A percentile compares a stretch with the other conserved stretches of the same genome.
phyloP scores from a whole-genome alignment of 208 protist species.

The Wallacemonas collosoma region DNA sequence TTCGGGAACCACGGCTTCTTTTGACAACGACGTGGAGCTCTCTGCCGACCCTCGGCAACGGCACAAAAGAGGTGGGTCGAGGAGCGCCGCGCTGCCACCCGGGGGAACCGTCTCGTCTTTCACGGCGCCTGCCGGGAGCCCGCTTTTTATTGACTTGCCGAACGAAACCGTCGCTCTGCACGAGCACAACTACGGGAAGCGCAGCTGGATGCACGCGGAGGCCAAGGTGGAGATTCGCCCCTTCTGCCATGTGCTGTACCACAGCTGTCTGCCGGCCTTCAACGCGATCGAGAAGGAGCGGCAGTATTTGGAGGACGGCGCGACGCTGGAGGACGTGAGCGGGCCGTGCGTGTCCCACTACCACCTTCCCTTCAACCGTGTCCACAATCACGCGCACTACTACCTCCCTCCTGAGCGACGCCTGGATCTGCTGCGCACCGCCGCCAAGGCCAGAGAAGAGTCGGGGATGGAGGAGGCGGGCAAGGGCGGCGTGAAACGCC shows the following conservation, averaged over 20 bases:
- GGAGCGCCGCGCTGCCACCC: neutral
- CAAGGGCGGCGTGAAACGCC: neutral
- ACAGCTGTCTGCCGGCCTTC: constrained; percentile 24
- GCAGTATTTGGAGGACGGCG: neutral
- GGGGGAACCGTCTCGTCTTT: neutral
- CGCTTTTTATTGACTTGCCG: too few relatives aligned
- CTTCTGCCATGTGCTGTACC: constrained; percentile 53
- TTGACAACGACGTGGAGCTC: constrained; percentile 3
- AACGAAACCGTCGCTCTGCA: constrained; percentile 7
- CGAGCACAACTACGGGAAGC: constrained; percentile 29
- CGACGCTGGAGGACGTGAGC: neutral
- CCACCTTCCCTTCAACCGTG: constrained; percentile 38
- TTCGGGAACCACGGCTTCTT: neutral
- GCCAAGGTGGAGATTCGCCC: constrained; percentile 34
- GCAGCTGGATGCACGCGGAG: constrained; percentile 35
- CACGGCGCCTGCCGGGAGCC: neutral
- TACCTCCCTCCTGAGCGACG: constrained; percentile 19
- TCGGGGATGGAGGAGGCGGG: too few relatives aligned
- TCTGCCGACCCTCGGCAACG: constrained; percentile 10
- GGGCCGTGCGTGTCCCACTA: constrained; percentile 25
- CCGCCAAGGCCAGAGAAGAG: neutral
- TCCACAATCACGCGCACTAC: constrained; percentile 37
- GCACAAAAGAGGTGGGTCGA: constrained; percentile 7
- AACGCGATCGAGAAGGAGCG: constrained; percentile 14
- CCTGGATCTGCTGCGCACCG: neutral